Conservation (phyloP, 192 early-diverging fungal genomes). For the Phlyctochytrium planicorne region DNA sequence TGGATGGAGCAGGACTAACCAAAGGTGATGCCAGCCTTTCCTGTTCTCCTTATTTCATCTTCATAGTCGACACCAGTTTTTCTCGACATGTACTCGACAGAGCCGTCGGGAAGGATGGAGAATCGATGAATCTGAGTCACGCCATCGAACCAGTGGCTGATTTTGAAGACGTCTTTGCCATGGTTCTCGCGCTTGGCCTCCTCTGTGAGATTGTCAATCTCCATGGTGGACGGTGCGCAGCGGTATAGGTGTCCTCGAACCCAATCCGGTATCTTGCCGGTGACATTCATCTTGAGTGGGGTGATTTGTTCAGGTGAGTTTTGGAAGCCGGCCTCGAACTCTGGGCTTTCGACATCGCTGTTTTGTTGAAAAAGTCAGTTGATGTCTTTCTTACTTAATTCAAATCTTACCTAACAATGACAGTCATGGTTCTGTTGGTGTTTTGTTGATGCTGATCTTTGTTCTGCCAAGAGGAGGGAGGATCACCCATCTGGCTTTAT, state of each 20-base stretch:
- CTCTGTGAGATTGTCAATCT: slow-evolving; percentile 16
- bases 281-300: slow-evolving; percentile 29
- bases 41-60: background rate
- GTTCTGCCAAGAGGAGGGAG: too few species aligned
- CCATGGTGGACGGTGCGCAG: slow-evolving; percentile 28
- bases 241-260: slow-evolving; percentile 51
- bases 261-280: slow-evolving; percentile 49
- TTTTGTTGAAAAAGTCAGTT: background rate
- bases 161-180: slow-evolving; percentile 23
- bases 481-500: too few species aligned
- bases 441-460: too few species aligned
- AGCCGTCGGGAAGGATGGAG: slow-evolving; percentile 7
- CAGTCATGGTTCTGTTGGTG: too few species aligned
- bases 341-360: background rate
- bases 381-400: too few species aligned
- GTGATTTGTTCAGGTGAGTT: background rate
- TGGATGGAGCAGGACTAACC: slow-evolving; percentile 1
- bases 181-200: slow-evolving; percentile 30
- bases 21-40: slow-evolving; percentile 20
- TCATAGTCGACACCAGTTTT: background rate
- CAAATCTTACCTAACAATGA: too few species aligned
- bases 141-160: slow-evolving; percentile 50
- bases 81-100: background rate
- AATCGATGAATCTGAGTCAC: slow-evolving; percentile 27
- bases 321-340: slow-evolving; percentile 2